phyloP scores from a whole-genome alignment of 768 basidiomycete genomes.

The Glaciozyma antarctica region DNA sequence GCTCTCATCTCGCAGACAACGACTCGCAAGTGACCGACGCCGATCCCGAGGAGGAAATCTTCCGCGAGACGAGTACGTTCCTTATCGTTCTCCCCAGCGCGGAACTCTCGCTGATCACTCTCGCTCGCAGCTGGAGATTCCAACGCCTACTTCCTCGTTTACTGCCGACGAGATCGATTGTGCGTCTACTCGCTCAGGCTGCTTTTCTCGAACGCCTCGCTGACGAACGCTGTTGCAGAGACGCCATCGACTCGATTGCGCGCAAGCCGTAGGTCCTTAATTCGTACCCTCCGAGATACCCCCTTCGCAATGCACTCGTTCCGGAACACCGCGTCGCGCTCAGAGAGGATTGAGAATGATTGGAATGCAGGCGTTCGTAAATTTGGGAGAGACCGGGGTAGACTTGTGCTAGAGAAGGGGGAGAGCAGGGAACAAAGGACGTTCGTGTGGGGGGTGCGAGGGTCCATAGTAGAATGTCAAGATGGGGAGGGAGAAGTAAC shows the following conservation, averaged over 20 bases:
- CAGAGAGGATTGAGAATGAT: no score
- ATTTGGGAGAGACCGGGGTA: no score
- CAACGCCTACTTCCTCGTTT: constrained; percentile 42
- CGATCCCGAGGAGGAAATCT: constrained; percentile 60
- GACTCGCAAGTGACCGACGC: constrained; percentile 76
- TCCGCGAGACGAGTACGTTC: constrained; percentile 61
- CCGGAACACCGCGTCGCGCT: no score
- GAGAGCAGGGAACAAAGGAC: no score
- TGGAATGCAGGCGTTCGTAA: no score
- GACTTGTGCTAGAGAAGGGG: no score
- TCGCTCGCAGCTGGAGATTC: constrained; percentile 15
- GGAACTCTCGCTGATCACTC: neutral
- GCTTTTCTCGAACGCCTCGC: no score
- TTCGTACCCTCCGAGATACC: no score
- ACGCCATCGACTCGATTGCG: constrained; percentile 21
- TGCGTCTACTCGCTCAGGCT: neutral
- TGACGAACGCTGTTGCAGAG: neutral
- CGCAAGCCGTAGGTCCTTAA: neutral
- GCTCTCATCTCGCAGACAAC: constrained; percentile 52
- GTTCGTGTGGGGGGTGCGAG: no score
- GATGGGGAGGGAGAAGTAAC: neutral
- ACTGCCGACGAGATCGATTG: constrained; percentile 37
- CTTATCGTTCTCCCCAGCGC: constrained; percentile 5
- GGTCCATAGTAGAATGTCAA: neutral
- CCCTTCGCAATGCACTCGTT: no score